Evolutionary conservation across 2,329 filamentous ascomycete genomes (phyloP), one percentile per base, ranked within the genome.

Genomic region (Calonectria crousiana): DNA sequence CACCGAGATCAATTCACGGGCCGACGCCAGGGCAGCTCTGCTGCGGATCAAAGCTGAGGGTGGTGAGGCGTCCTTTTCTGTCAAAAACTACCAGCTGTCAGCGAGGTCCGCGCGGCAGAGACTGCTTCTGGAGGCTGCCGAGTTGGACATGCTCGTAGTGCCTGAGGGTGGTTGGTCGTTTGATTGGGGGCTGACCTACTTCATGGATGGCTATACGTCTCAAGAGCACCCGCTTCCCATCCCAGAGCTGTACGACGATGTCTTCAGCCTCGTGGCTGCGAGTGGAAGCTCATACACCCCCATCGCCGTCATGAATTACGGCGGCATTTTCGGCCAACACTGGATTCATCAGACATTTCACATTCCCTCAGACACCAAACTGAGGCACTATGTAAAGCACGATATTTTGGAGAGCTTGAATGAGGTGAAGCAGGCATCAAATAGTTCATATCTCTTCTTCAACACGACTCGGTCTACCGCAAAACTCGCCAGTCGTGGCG

Each of bases 121-220:
- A n/a, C 47, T 67, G 6, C 23, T 67, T 3, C 30, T 67, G 2
- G 64, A 67, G 13, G 64, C 64, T 8, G 32, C 32, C 32, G 5
- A 34, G 8, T 9, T 34, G 5, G 32, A 34, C 32, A 67, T 67
- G 44, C 44, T 67, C 1, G 47, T 67, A 3, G 44, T 67, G 0
- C 64, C 64, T 4, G 64, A 67, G 34, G 64, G 64, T 10, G 47
- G 64, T 6, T 67, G 64, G 64, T 67, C 64, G n/a, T 52, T 67
- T 28, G 64, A 67, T 30, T 67, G 64, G 64, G 64, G 18, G 4
- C 23, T 67, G 32, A 67, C 64, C 3, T 67, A 67, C n/a, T 36
- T 67, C 47, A 67, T 67, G 10, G 64, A 67, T 32, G 47, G 64
- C 5, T 67, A 67, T n/a, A 67, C 64, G 4, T 18, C 64, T 28